Evolutionary conservation across 2,329 filamentous ascomycete species (phyloP).

Genomic region (Fusarium abutilonis): DNA sequence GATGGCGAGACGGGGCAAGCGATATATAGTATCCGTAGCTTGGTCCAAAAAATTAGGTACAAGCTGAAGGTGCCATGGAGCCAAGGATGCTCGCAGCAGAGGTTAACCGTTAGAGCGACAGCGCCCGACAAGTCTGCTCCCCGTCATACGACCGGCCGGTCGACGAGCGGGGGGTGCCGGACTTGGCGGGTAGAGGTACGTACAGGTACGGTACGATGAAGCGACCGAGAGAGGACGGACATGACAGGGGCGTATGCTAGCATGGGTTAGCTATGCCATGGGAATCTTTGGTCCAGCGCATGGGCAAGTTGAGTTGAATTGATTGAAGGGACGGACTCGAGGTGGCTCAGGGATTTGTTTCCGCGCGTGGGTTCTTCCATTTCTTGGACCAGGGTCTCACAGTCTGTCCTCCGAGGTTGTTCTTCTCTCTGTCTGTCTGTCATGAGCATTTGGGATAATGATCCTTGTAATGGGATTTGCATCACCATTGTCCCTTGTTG

Average conservation of each 20-base stretch:
- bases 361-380: neutral
- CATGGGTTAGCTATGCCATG: no score
- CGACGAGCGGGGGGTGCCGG: slow-evolving; percentile 44
- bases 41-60: slow-evolving; percentile 17
- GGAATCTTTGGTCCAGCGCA: no score
- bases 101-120: slow-evolving; percentile 30
- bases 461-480: slow-evolving; percentile 15
- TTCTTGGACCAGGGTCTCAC: slow-evolving; percentile 11
- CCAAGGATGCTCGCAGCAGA: no score
- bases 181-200: slow-evolving; percentile 35
- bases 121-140: slow-evolving; percentile 43
- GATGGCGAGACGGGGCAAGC: slow-evolving; percentile 46
- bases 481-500: slow-evolving; percentile 4
- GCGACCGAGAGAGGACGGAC: neutral
- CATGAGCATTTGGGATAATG: neutral
- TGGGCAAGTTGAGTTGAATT: no score
- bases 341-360: no score
- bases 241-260: no score
- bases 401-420: slow-evolving; percentile 12
- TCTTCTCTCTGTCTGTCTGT: neutral
- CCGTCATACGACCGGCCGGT: slow-evolving; percentile 45
- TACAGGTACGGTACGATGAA: slow-evolving; percentile 28
- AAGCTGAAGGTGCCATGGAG: slow-evolving; percentile 1
- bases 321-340: no score
- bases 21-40: slow-evolving; percentile 41